Base-by-base conservation (phyloP, 2,329 filamentous ascomycete species). In the Aspergillus sclerotialis region DNA sequence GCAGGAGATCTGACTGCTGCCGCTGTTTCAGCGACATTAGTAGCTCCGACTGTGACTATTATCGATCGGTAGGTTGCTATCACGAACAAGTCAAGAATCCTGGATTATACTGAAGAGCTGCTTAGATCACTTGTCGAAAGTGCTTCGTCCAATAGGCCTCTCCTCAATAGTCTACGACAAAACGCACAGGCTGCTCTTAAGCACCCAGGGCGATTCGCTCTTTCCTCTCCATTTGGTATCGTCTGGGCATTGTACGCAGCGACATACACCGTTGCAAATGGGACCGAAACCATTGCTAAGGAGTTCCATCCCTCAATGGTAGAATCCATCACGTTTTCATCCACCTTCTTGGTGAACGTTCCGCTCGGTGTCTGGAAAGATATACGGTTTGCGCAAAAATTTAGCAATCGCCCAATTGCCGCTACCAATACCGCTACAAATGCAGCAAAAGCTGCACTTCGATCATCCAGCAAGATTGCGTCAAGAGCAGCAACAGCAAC, bases 261-360 rank as follows among this genome's bases (percentile, higher is more conserved):
- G 45, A 94, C 88, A 36, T 94, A 93, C 65, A 65, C 87, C 10
- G 85, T 84, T 2, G 87, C 88, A 43, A 94, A 94, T 67, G 64
- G 73, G 8, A 73, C 92, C 53, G 88, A 94, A 65, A 94, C 87
- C 0, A 60, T 75, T 23, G 31, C 76, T 31, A 79, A 81, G 5
- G 82, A 81, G 3, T 43, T 76, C 3, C 56, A 64, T 25, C 63
- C 71, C 50, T 56, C 63, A 6, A 68, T 76, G 12, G 71, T 80
- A 1, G 64, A 44, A 6, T 39, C 48, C 47, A 77, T 83, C 26
- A 87, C 83, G 1, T 72, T 82, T 11, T 84, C 84, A 34, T 73
- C 78, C 1, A 56, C 53, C 2, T 53, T 52, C n/a, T n/a, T 45
- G 7, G 46, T 55, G 10, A 57, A 57, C 14, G 53, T 57, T 4